Evolutionary conservation across 164 flowering plant genomes (phyloP).

Genomic region (Umbellularia californica): DNA sequence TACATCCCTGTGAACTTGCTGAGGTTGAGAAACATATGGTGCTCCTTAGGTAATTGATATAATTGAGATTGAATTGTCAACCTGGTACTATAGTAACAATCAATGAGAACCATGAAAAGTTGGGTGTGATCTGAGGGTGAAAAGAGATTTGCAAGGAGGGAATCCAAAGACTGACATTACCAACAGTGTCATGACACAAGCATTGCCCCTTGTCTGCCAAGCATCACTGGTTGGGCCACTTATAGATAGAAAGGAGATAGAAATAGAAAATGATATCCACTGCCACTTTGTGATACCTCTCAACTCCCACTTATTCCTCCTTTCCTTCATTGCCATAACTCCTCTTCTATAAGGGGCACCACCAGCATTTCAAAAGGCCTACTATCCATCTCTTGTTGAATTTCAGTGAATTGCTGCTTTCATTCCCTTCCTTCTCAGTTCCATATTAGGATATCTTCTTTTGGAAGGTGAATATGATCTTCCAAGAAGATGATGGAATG

Average conservation of each 20-base stretch:
- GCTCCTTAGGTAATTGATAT: slow-evolving; percentile 1
- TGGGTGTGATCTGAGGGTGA: slow-evolving; percentile 8
- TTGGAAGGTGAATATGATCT: slow-evolving; percentile 18
- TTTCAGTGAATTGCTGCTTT: background rate
- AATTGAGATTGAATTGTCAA: slow-evolving; percentile 20
- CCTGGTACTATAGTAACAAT: slow-evolving; percentile 17
- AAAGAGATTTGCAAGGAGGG: slow-evolving; percentile 7
- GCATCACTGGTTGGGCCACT: slow-evolving; percentile 29
- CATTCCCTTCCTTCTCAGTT: background rate
- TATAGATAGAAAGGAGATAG: slow-evolving; percentile 22
- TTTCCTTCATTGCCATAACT: slow-evolving; percentile 1
- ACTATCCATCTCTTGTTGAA: background rate
- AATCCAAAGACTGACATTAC: slow-evolving; percentile 30
- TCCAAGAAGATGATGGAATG: slow-evolving; percentile 13
- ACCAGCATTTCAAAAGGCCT: slow-evolving; percentile 16
- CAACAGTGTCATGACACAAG: slow-evolving; percentile 41
- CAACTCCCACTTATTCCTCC: slow-evolving; percentile 4
- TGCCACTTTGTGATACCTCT: slow-evolving; percentile 21
- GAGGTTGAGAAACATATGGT: background rate
- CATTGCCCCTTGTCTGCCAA: slow-evolving; percentile 29
- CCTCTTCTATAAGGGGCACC: slow-evolving; percentile 22
- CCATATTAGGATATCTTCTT: background rate
- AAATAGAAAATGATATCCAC: slow-evolving; percentile 20
- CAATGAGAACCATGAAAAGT: slow-evolving; percentile 19
- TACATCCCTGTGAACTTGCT: background rate